These are phyloP conservation scores for Raphanus sativus DNA, from an alignment of 345 rosid genomes.

Conservation along the genomic window DNA sequence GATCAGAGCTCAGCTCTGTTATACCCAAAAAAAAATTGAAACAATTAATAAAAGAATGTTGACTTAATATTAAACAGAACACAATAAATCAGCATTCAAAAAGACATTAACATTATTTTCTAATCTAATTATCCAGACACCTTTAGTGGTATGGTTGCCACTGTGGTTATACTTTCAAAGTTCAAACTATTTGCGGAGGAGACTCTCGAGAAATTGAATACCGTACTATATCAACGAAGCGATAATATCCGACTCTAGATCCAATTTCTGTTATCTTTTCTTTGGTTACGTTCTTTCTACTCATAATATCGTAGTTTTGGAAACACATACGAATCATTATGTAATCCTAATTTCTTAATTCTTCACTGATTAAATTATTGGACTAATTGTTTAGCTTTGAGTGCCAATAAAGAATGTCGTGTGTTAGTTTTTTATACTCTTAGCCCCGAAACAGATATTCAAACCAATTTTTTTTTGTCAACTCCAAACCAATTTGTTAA, in stretches of 20 bases:
- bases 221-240: neutral
- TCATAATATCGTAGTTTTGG: neutral
- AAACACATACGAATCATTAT: neutral
- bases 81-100: too few species aligned
- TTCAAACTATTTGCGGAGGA: neutral
- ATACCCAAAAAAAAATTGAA: too few species aligned
- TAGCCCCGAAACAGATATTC: too few species aligned
- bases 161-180: neutral
- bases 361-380: neutral
- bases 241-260: neutral
- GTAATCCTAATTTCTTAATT: neutral
- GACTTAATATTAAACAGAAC: too few species aligned
- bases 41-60: too few species aligned
- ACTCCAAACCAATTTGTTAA: too few species aligned
- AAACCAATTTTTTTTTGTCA: too few species aligned
- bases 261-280: neutral
- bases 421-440: too few species aligned
- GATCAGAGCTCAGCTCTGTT: too few species aligned
- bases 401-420: neutral
- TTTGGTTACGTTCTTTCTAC: neutral
- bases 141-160: too few species aligned
- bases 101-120: too few species aligned
- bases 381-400: neutral
- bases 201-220: neutral
- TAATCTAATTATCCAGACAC: too few species aligned